A percentile compares a stretch with the other conserved stretches of the same genome.
These are phyloP conservation scores for Boletus edulis DNA, from an alignment of 768 basidiomycete genomes.

Conservation along the genomic window DNA sequence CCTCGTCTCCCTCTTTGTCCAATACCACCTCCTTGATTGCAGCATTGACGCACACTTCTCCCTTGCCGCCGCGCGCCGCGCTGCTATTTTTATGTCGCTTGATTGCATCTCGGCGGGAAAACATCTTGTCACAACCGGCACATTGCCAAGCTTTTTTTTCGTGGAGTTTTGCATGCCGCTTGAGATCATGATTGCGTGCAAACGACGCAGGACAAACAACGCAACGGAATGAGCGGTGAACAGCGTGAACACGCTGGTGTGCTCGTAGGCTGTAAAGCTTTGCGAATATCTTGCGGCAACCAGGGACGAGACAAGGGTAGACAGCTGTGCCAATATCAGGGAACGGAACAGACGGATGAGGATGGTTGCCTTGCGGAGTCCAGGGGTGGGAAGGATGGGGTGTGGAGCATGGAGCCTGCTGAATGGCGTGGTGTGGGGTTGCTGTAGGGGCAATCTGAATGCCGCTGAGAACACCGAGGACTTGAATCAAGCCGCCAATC, in stretches of 20 bases:
- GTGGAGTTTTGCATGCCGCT: conserved; percentile 72
- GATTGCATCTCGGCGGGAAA: conserved; percentile 76
- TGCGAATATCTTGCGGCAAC: conserved; percentile 68
- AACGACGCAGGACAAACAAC: conserved; percentile 69
- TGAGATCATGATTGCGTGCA: conserved; percentile 75
- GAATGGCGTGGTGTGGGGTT: conserved; percentile 30
- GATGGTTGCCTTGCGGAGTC: conserved; percentile 23
- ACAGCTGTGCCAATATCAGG: conserved; percentile 69
- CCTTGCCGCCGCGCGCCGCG: conserved; percentile 48
- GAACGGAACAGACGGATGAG: conserved; percentile 27
- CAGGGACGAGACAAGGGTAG: conserved; percentile 69
- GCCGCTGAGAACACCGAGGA: conserved; percentile 76
- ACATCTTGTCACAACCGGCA: conserved; percentile 68
- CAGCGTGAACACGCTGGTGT: conserved; percentile 66
- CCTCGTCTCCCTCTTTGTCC: conserved; percentile 38
- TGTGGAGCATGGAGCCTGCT: conserved; percentile 28
- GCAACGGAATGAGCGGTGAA: conserved; percentile 66
- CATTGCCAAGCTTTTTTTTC: conserved; percentile 75
- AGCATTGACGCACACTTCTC: conserved; percentile 52
- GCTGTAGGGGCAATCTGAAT: conserved; percentile 57
- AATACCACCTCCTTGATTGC: conserved; percentile 60
- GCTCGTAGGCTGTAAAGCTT: conserved; percentile 67
- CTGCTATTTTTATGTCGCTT: conserved; percentile 71
- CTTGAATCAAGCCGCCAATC: conserved; percentile 77
- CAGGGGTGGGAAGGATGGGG: conserved; percentile 33